Base-by-base conservation (phyloP, 2,329 filamentous ascomycete species). In the Colletotrichum sp. region DNA sequence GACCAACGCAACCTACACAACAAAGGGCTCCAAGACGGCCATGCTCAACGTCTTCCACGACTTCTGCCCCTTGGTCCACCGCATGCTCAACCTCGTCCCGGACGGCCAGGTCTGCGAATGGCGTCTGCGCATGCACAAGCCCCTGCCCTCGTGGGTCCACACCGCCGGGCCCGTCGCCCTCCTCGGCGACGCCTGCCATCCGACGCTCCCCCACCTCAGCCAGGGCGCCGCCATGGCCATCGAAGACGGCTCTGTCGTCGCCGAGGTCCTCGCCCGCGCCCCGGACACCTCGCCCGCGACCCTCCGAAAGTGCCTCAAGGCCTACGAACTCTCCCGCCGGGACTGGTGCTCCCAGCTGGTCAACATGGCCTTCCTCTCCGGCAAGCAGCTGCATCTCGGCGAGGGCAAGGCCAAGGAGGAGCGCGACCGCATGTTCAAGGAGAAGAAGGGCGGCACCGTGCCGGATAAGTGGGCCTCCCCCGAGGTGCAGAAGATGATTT, bases 391-490 rank as follows among this genome's bases (percentile, higher is more conserved):
- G 79, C 91, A 93, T 79, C 83, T 93, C 3, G 89, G 89, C 48
- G 89, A 91, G 79, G 90, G 91, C 64, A 86, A 87, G 78, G 90
- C 89, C 32, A 89, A 89, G 79, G 89, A 91, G 81, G 89, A 92
- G 84, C 86, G 91, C 43, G 91, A 93, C 79, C 86, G 84, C 71
- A 86, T 87, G 84, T 91, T 92, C 81, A 88, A 87, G 56, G 85
- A 88, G 69, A 86, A 90, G 76, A 87, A 86, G 78, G 89, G 87
- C 80, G 87, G 83, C 76, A 88, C 84, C 71, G 89, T 89, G 75
- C 91, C 91, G 4, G 92, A 94, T 84, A 94, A 93, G 85, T 94
- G 93, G 93, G 91, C 91, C 5, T 93, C 93, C 82, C 91, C 92
- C 12, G 92, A 94, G 79, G 91, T 94, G 56, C 92, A 94, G 83